Evolutionary conservation across 805 yeast species (phyloP).

Genomic region (Ogataea henricii): DNA sequence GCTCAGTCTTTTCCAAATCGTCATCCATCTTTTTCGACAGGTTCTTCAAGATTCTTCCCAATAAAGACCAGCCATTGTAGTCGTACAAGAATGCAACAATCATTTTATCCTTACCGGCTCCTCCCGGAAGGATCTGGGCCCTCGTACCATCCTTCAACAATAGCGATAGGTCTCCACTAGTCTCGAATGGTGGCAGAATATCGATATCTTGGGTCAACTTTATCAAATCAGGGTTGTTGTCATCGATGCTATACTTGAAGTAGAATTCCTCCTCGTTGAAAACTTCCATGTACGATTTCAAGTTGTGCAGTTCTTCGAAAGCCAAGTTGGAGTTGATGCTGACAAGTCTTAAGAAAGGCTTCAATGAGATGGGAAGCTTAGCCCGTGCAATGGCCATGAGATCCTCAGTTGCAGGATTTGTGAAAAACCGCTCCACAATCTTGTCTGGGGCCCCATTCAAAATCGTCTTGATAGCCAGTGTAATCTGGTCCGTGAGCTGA

Average conservation of each 20-base stretch:
- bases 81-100: constrained; percentile 68
- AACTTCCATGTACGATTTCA: constrained; percentile 63
- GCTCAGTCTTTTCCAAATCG: constrained; percentile 39
- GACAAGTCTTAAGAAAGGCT: constrained; percentile 61
- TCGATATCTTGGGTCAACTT: constrained; percentile 43
- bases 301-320: constrained; percentile 54
- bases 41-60: constrained; percentile 78
- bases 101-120: constrained; percentile 13
- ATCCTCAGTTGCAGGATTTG: constrained; percentile 44
- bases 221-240: constrained; percentile 52
- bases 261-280: constrained; percentile 43
- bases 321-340: constrained; percentile 70
- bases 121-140: constrained; percentile 66
- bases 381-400: constrained; percentile 60
- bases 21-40: constrained; percentile 45
- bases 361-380: constrained; percentile 68
- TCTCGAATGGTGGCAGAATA: constrained; percentile 53
- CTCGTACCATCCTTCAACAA: constrained; percentile 55
- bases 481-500: constrained; percentile 46
- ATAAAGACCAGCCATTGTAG: constrained; percentile 84
- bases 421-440: constrained; percentile 47
- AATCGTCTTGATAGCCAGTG: constrained; percentile 44
- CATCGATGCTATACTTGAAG: constrained; percentile 48
- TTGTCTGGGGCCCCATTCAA: constrained; percentile 47
- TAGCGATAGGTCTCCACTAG: constrained; percentile 45